Conservation (phyloP, 176 grass and related monocot genomes). For the Avena atlantica region DNA sequence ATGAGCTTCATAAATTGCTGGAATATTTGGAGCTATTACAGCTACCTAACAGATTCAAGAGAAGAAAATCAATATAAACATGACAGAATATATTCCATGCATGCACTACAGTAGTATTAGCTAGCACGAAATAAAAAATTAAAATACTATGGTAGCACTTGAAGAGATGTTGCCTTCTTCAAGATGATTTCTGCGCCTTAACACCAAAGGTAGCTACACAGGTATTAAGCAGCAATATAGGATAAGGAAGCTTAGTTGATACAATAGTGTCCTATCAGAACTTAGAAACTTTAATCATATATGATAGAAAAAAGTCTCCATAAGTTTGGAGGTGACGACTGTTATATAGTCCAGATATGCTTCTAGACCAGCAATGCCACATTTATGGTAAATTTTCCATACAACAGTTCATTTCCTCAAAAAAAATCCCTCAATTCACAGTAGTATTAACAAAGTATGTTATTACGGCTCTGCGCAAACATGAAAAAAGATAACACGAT, state of each 20-base stretch:
- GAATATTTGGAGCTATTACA: slow-evolving; percentile 94
- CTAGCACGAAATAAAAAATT: neutral
- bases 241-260: slow-evolving; percentile 15
- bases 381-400: neutral
- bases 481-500: neutral
- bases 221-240: neutral
- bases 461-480: slow-evolving; percentile 1
- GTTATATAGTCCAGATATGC: neutral
- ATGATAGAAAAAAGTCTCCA: neutral
- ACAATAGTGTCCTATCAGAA: slow-evolving; percentile 21
- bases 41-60: slow-evolving; percentile 65
- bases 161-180: neutral
- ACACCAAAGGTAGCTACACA: neutral
- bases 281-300: neutral
- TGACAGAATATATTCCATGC: slow-evolving; percentile 2
- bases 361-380: neutral
- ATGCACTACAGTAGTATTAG: neutral
- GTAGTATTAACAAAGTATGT: neutral
- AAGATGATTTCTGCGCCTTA: neutral
- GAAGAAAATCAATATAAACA: slow-evolving; percentile 34
- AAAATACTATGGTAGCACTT: slow-evolving; percentile 18
- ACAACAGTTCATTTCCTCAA: neutral
- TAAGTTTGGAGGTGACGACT: neutral
- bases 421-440: neutral
- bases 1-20: slow-evolving; percentile 88